Percentiles rank a stretch among this genome's conserved stretches.
Conservation (phyloP, 805 yeast genomes). For the Jamesozyma rosinii region DNA sequence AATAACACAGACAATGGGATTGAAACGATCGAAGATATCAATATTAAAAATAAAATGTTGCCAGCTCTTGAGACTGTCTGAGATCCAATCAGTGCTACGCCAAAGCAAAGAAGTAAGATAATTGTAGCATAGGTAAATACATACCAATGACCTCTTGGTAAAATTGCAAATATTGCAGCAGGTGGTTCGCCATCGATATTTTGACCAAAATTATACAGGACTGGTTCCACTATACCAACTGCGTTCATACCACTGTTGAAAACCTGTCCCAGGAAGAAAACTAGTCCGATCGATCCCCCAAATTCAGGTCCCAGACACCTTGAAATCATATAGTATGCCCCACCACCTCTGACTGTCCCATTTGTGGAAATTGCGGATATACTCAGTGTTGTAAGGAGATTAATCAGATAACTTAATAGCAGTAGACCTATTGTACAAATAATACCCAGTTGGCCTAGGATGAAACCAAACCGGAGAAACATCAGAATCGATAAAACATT, state of each 20-base stretch:
- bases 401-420: constrained; percentile 65
- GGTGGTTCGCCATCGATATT: constrained; percentile 20
- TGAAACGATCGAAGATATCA: constrained; percentile 65
- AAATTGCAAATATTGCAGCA: constrained; percentile 35
- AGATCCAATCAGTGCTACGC: constrained; percentile 73
- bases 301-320: constrained; percentile 94
- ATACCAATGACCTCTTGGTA: constrained; percentile 67
- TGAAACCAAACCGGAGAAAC: constrained; percentile 92
- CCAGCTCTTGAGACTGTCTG: constrained; percentile 77
- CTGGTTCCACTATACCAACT: constrained; percentile 90
- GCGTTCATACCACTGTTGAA: constrained; percentile 87
- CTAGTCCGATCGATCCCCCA: constrained; percentile 95
- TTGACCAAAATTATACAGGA: constrained; percentile 66
- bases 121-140: constrained; percentile 63
- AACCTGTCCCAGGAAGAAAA: constrained; percentile 90
- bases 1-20: constrained; percentile 71
- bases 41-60: constrained; percentile 54
- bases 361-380: constrained; percentile 94
- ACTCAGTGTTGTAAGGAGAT: constrained; percentile 77
- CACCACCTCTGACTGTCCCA: constrained; percentile 96
- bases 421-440: constrained; percentile 64
- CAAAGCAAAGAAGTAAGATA: constrained; percentile 60
- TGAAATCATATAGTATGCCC: constrained; percentile 95
- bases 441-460: constrained; percentile 89
- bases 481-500: constrained; percentile 89